Conservation (phyloP, 23 red algal genomes). For the Pyropia yezoensis region DNA sequence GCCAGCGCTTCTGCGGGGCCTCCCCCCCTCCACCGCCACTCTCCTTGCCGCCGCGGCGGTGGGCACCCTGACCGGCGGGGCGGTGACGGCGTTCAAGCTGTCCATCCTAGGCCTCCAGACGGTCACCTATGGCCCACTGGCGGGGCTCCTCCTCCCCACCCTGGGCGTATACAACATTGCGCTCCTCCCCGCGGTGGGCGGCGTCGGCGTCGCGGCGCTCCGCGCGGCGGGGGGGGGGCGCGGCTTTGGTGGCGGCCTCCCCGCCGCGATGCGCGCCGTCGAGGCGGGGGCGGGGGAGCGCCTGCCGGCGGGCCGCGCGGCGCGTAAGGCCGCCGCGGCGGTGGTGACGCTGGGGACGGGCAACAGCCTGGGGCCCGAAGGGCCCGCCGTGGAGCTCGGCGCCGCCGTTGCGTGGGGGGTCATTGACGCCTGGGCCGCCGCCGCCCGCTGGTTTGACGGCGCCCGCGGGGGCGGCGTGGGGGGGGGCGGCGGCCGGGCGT, state of each 20-base stretch:
- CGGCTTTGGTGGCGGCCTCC: constrained; percentile 17
- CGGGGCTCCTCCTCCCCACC: constrained; percentile 7
- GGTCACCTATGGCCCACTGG: constrained; percentile 14
- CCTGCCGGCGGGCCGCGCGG: not conserved
- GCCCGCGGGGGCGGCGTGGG: too few relatives aligned
- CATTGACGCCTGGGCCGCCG: constrained; percentile 2
- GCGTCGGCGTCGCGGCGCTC: constrained; percentile 12
- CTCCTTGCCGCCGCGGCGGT: constrained; percentile 12
- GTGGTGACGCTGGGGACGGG: constrained; percentile 38
- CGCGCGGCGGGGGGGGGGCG: not conserved
- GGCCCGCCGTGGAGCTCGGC: constrained; percentile 35
- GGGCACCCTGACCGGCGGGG: constrained; percentile 7
- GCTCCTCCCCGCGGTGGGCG: constrained; percentile 27
- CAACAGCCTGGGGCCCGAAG: constrained; percentile 32
- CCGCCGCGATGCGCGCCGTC: not conserved
- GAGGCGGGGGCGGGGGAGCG: constrained; percentile 9
- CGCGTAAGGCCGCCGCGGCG: constrained; percentile 20
- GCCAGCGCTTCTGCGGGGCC: too few relatives aligned
- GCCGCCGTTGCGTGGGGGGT: constrained; percentile 6
- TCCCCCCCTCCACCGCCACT: not conserved
- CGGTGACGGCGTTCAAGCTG: constrained; percentile 27
- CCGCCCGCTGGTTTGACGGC: too few relatives aligned
- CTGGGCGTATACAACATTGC: constrained; percentile 27
- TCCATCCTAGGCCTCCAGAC: constrained; percentile 8
- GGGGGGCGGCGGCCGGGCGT: too few relatives aligned